These are phyloP conservation scores for Ceriops tagal DNA, from an alignment of 345 rosid species.

Conservation along the genomic window DNA sequence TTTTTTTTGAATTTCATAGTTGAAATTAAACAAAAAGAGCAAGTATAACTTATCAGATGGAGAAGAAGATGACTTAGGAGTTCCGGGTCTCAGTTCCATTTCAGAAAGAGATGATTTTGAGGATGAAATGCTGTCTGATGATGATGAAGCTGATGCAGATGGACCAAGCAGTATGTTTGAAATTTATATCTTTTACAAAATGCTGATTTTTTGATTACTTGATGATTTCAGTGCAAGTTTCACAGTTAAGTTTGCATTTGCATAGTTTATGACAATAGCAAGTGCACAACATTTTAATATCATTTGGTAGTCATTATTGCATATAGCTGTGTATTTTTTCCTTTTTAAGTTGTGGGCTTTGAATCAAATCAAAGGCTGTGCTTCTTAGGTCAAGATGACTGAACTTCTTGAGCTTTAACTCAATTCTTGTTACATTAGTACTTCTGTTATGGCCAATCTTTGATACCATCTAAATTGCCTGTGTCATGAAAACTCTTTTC, in stretches of 20 bases:
- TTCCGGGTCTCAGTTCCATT: slow-evolving; percentile 39
- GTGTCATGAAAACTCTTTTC: no score
- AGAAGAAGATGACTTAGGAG: slow-evolving; percentile 63
- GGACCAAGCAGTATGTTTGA: slow-evolving; percentile 35
- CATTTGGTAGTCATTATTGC: not conserved
- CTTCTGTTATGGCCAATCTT: no score
- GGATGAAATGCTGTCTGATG: slow-evolving; percentile 55
- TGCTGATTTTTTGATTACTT: not conserved
- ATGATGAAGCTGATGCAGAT: slow-evolving; percentile 33
- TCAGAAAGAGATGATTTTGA: slow-evolving; percentile 72
- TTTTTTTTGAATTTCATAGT: slow-evolving; percentile 25
- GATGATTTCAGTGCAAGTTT: not conserved
- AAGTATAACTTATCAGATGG: slow-evolving; percentile 84
- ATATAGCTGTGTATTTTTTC: not conserved
- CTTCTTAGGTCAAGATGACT: not conserved
- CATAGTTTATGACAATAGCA: no score
- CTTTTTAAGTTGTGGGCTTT: no score
- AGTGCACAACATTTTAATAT: not conserved
- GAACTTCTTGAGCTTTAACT: not conserved
- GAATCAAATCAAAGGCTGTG: no score
- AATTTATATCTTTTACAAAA: not conserved
- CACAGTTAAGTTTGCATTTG: no score
- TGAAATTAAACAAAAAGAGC: slow-evolving; percentile 62
- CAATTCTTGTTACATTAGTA: no score
- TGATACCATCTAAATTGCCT: no score